Evolutionary conservation across 331 rosid species (phyloP), one percentile per base, ranked within the genome.

Genomic region (Spiraea crenata): DNA sequence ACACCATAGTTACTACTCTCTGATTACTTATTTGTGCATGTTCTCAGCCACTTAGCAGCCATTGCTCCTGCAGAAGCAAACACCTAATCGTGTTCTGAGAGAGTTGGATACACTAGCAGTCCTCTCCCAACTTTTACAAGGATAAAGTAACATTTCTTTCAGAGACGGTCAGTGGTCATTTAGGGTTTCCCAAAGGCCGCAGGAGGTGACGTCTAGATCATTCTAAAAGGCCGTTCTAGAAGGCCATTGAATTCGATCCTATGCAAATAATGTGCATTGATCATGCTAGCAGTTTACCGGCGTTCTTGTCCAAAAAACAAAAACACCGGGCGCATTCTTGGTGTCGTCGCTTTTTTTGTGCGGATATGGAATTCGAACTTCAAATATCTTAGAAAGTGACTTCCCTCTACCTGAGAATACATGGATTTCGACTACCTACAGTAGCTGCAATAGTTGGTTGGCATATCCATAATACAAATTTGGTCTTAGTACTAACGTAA

Each of bases 1-100:
- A 12, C 69, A 44, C 69, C 39, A 64, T 7, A 46, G 11, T 46
- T 64, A 46, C 40, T 20, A 20, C 63, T 68, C 17, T 17, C 25
- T 57, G 62, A 57, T 57, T 57, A 25, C 57, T 46, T 62, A 15
- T 62, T 37, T 62, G n/a, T 47, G 41, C 2, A 62, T 62, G 67
- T 62, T 62, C 9, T 11, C 67, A 41, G n/a, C 67, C 50, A 17
- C 67, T 34, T 62, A 2, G 67, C 49, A 8, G 50, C 52, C 54
- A 42, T 20, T 25, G 54, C 58, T 38, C 63, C 45, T 17, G 73
- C 73, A 9, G 54, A 14, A 55, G 44, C 34, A 35, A 35, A 58
- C 37, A 7, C 12, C 14, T 14, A 44, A 14, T 58, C 34, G 34
- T 7, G 64, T 45, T 45, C 12, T 11, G 9, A 14, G 49, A 45